Evolutionary conservation across 768 basidiomycete species (phyloP).

Genomic region (Astraeus odoratus): DNA sequence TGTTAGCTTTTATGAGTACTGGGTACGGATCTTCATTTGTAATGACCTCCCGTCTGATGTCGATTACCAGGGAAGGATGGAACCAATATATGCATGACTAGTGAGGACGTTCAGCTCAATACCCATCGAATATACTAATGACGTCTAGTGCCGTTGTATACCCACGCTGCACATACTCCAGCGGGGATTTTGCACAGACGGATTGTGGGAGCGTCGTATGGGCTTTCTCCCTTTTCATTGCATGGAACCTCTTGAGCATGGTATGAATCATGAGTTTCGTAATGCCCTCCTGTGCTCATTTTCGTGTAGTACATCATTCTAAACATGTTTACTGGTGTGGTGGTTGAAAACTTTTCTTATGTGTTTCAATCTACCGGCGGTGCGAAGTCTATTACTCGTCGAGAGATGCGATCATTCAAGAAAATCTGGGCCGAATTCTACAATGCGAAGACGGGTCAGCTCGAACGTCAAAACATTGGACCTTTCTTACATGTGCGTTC

Average conservation of each 20-base stretch:
- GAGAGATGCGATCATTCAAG: conserved; percentile 93
- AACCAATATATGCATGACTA: conserved; percentile 98
- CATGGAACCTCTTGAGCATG: conserved; percentile 96
- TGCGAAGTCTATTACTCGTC: conserved; percentile 76
- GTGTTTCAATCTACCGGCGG: conserved; percentile 84
- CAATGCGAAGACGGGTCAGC: conserved; percentile 67
- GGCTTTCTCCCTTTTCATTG: conserved; percentile 84
- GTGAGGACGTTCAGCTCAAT: conserved; percentile 35
- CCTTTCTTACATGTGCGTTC: conserved; percentile 74
- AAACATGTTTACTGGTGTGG: conserved; percentile 95
- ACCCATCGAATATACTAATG: not conserved
- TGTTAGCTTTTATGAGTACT: conserved; percentile 89
- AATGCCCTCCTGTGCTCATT: conserved; percentile 13
- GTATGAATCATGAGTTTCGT: conserved; percentile 33
- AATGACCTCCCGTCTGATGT: conserved; percentile 2
- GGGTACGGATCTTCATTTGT: conserved; percentile 48
- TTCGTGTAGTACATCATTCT: conserved; percentile 79
- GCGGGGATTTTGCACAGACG: conserved; percentile 43
- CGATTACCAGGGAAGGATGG: conserved; percentile 74
- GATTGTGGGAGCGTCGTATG: conserved; percentile 86
- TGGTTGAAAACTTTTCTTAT: conserved; percentile 94
- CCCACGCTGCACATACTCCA: conserved; percentile 70
- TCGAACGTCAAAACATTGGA: conserved; percentile 64
- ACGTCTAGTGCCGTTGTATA: conserved; percentile 60
- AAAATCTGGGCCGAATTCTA: conserved; percentile 88